These are phyloP conservation scores for Naganishia kalamii DNA, from an alignment of 768 basidiomycete genomes.

Conservation along the genomic window DNA sequence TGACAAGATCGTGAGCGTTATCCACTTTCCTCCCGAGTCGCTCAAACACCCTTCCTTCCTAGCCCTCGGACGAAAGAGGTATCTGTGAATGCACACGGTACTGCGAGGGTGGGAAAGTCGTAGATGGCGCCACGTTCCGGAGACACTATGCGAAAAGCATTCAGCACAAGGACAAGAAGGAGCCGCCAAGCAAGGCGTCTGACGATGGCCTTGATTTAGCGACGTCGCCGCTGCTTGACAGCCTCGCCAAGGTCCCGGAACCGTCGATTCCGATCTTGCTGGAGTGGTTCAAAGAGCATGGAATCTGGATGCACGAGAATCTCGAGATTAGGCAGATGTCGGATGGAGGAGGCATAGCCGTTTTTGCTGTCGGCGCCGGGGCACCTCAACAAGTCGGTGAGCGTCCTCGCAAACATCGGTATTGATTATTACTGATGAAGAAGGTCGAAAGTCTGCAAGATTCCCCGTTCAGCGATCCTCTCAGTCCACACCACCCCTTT, in stretches of 20 bases:
- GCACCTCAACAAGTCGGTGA: conserved; percentile 20
- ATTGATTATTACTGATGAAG: too few species aligned
- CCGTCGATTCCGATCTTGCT: conserved; percentile 12
- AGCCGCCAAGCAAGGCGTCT: not conserved
- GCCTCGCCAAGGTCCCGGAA: not conserved
- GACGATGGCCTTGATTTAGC: not conserved
- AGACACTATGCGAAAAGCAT: not conserved
- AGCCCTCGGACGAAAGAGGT: conserved; percentile 4
- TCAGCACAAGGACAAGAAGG: not conserved
- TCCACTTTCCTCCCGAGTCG: too few species aligned
- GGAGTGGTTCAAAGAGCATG: conserved; percentile 16
- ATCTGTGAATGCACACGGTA: conserved; percentile 2
- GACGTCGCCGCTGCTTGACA: not conserved
- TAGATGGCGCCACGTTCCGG: not conserved
- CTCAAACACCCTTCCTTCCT: too few species aligned
- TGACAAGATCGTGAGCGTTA: not conserved
- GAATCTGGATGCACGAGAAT: conserved; percentile 21
- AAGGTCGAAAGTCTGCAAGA: conserved; percentile 22
- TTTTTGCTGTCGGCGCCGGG: not conserved
- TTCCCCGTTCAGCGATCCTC: conserved; percentile 21
- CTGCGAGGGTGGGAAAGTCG: conserved; percentile 5
- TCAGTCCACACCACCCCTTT: conserved; percentile 12
- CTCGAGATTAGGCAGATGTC: conserved; percentile 2
- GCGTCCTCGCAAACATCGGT: too few species aligned
- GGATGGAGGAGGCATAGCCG: conserved; percentile 5